phyloP scores from a whole-genome alignment of 371 early-diverging fungal genomes.

The Rhizopus delemar region DNA sequence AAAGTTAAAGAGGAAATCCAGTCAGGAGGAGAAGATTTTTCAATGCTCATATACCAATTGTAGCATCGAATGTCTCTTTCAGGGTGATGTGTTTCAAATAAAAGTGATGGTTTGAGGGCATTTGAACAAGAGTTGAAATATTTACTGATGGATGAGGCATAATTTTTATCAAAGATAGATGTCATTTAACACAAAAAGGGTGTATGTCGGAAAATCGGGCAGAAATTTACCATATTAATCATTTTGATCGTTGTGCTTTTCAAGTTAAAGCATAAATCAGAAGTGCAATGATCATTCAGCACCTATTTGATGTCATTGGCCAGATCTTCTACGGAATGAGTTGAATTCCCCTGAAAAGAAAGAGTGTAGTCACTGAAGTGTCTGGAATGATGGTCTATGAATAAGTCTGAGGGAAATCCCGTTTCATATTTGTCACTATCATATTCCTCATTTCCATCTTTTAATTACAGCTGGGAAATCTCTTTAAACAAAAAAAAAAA shows the following conservation, averaged over 20 bases:
- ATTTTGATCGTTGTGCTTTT: conserved; percentile 3
- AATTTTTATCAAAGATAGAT: conserved; percentile 22
- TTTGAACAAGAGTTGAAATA: conserved; percentile 8
- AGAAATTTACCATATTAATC: neutral
- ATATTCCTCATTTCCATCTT: too few species aligned
- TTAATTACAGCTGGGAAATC: too few species aligned
- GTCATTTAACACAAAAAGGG: conserved; percentile 8
- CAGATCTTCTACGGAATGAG: neutral
- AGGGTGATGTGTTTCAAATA: conserved; percentile 8
- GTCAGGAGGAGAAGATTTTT: conserved; percentile 10
- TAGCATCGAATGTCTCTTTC: conserved; percentile 12
- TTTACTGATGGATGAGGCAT: conserved; percentile 10
- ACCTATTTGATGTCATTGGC: conserved; percentile 4
- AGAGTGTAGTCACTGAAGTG: conserved; percentile 4
- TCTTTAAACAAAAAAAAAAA: too few species aligned
- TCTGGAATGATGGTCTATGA: conserved; percentile 1
- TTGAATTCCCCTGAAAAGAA: conserved; percentile 2
- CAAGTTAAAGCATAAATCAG: conserved; percentile 8
- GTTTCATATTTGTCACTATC: conserved; percentile 8
- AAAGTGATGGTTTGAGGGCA: conserved; percentile 7
- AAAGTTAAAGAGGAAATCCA: conserved; percentile 9
- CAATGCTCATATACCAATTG: conserved; percentile 13
- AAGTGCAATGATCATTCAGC: conserved; percentile 4
- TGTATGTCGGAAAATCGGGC: neutral
- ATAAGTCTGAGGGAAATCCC: conserved; percentile 13